Evolutionary conservation across 2,329 filamentous ascomycete genomes (phyloP).

Genomic region (Exophiala xenobiotica): DNA sequence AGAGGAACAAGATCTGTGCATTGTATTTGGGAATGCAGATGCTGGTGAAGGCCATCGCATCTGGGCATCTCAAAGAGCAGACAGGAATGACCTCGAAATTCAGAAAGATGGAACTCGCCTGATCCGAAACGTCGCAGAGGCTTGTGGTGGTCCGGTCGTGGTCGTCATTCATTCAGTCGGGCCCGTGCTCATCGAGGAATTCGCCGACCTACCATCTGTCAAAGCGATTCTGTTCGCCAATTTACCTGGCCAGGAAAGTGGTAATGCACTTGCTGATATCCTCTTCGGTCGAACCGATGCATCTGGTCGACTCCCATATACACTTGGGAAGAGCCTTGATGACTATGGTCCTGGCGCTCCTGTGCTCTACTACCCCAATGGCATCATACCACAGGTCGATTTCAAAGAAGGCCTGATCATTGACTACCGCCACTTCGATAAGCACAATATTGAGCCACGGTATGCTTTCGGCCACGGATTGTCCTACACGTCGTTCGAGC

Average conservation of each 20-base stretch:
- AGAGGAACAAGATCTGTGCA: constrained; percentile 69
- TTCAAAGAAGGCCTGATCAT: constrained; percentile 82
- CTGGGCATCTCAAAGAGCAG: constrained; percentile 67
- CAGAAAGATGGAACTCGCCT: constrained; percentile 78
- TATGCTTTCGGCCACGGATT: constrained; percentile 87
- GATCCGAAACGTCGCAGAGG: constrained; percentile 66
- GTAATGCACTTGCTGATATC: constrained; percentile 75
- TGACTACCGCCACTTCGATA: constrained; percentile 89
- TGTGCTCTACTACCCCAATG: constrained; percentile 68
- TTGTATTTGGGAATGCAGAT: constrained; percentile 84
- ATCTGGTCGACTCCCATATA: constrained; percentile 83
- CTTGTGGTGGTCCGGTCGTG: constrained; percentile 70
- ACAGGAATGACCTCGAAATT: constrained; percentile 72
- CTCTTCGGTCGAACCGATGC: constrained; percentile 76
- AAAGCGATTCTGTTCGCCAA: constrained; percentile 82
- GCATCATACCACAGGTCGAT: constrained; percentile 73
- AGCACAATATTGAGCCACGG: constrained; percentile 67
- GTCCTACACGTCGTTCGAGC: constrained; percentile 72
- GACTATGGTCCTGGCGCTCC: constrained; percentile 75
- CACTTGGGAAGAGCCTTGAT: constrained; percentile 69
- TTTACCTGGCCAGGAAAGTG: constrained; percentile 82
- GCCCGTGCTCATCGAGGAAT: constrained; percentile 74
- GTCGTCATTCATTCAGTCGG: constrained; percentile 87
- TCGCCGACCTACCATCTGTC: constrained; percentile 73
- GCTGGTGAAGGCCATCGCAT: constrained; percentile 74